Base-by-base conservation (phyloP, 164 flowering plant species). In the Dillenia suffruticosa region DNA sequence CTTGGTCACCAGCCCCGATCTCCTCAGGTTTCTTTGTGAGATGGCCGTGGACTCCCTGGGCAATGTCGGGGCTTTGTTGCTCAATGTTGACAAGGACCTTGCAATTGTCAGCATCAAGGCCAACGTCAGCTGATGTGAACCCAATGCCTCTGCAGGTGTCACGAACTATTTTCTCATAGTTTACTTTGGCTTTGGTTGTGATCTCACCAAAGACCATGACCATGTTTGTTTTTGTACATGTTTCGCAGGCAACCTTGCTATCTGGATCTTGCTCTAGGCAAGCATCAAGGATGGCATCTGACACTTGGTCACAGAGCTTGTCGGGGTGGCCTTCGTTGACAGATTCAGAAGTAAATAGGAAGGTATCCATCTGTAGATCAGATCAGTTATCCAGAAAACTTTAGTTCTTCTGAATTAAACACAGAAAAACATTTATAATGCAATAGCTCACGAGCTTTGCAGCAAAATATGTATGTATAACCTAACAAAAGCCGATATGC, bases 1-100 rank as follows among this genome's bases (percentile, higher is more conserved):
- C 84, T 56, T 82, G 85, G 52, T 79, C 85, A 55, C 85, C 88
- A 56, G 85, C 88, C 59, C 88, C 89, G 54, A 82, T 84, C 7
- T 82, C 86, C 70, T 82, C 84, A 2, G 84, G 86, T 45, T 77
- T 82, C 79, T 80, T 79, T 59, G 78, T 65, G 46, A 82, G 74
- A 40, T 82, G 82, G 24, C 86, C 86, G 48, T 82, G 86, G 50
- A 82, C 86, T 50, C 83, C 83, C 65, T 79, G 83, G 19, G 86
- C 86, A 71, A 82, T 82, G 58, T 77, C 85, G 46, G 85, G 83
- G 65, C 79, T 79, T 58, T 81, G 83, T 59, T 79, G 79, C 63
- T 77, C 81, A 50, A 77, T 77, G 70, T 81, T 81, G 55, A 81
- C 81, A 5, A 81, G 78, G 64, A 82, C 80, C 62, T 77, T 79